A percentile compares a stretch with the other conserved stretches of the same genome.
Evolutionary conservation across 2,329 filamentous ascomycete genomes (phyloP).

Genomic region (Fusarium subglutinans): DNA sequence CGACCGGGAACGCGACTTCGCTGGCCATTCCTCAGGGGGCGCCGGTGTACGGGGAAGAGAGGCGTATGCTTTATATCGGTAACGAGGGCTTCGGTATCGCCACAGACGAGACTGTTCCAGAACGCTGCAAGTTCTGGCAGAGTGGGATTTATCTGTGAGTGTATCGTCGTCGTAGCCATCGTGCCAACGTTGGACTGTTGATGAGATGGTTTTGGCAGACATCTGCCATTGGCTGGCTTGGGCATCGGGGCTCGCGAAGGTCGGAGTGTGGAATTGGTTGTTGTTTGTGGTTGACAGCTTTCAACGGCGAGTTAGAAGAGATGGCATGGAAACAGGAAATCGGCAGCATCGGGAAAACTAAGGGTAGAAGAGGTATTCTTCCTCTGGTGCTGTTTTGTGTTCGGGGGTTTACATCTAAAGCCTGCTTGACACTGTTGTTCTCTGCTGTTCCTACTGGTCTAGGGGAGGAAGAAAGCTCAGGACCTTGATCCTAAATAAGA

Average conservation of each 20-base stretch:
- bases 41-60: background rate
- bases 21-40: background rate
- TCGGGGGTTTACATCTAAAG: background rate
- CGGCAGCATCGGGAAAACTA: background rate
- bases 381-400: background rate
- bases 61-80: background rate
- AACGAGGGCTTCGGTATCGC: background rate
- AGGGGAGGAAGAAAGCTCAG: background rate
- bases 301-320: no score
- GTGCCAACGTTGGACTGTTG: rapidly evolving
- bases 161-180: rapidly evolving
- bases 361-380: background rate
- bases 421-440: background rate
- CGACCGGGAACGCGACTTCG: background rate
- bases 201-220: background rate
- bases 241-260: rapidly evolving
- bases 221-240: background rate
- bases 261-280: background rate
- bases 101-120: background rate
- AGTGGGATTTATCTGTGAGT: background rate
- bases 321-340: background rate
- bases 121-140: background rate
- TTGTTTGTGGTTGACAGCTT: background rate
- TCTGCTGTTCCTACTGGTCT: background rate
- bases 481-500: background rate